Percentiles rank a stretch among this genome's conserved stretches.
phyloP scores from a whole-genome alignment of 805 yeast genomes.

The Barnettozyma botsteinii region DNA sequence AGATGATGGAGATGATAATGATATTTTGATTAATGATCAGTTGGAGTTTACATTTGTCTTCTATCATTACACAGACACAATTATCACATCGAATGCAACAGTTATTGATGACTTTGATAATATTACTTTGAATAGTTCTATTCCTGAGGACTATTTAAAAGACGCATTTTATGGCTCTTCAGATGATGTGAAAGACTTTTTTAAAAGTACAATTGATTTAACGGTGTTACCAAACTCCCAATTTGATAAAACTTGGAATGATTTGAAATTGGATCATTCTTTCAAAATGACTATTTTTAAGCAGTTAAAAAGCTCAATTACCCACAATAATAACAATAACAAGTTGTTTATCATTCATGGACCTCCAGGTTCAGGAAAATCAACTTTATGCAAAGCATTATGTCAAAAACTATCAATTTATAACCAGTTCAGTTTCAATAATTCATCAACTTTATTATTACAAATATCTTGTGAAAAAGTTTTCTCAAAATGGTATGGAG shows the following conservation, averaged over 20 bases:
- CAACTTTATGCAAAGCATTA: slow-evolving; percentile 35
- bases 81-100: not conserved
- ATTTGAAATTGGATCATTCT: slow-evolving; percentile 27
- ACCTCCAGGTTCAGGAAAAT: slow-evolving; percentile 44
- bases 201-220: slow-evolving; percentile 10
- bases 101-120: slow-evolving; percentile 26
- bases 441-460: slow-evolving; percentile 28
- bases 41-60: not conserved
- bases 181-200: slow-evolving; percentile 1
- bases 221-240: slow-evolving; percentile 27
- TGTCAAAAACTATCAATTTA: slow-evolving; percentile 35
- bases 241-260: slow-evolving; percentile 32
- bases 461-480: slow-evolving; percentile 38
- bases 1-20: too few relatives aligned
- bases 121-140: slow-evolving; percentile 22
- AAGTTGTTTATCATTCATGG: slow-evolving; percentile 32
- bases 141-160: not conserved
- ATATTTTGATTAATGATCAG: not conserved
- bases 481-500: slow-evolving; percentile 43
- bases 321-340: slow-evolving; percentile 3
- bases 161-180: slow-evolving; percentile 11
- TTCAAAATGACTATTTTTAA: slow-evolving; percentile 29
- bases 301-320: slow-evolving; percentile 11
- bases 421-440: slow-evolving; percentile 8
- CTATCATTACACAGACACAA: slow-evolving; percentile 6